phyloP scores from a whole-genome alignment of 1,139 yeast genomes.

The Lodderomyces parapsilosis region DNA sequence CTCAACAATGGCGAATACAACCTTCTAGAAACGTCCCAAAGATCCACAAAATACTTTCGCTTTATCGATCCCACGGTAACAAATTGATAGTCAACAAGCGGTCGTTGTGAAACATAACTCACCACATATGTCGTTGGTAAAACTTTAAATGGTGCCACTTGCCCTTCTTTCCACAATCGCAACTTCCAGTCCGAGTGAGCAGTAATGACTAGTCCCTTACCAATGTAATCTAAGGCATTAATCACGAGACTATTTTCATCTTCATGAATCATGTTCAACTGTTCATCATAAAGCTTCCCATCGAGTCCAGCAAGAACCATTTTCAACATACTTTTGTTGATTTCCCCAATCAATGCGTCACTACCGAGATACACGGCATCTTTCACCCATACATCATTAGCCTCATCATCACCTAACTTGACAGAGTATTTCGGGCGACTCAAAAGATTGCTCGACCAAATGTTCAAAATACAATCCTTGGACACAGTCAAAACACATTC shows the following conservation, averaged over 20 bases:
- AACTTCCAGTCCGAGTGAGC: constrained; percentile 33
- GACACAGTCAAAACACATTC: constrained; percentile 33
- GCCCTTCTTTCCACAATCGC: constrained; percentile 21
- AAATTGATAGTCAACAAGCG: constrained; percentile 42
- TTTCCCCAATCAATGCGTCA: constrained; percentile 9
- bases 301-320: constrained; percentile 8
- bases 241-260: constrained; percentile 1
- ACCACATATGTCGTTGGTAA: constrained; percentile 42
- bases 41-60: constrained; percentile 36
- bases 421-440: constrained; percentile 30
- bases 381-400: neutral
- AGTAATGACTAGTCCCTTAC: constrained; percentile 17
- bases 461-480: constrained; percentile 34
- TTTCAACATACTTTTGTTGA: neutral
- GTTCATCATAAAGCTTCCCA: constrained; percentile 10
- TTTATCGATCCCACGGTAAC: constrained; percentile 43
- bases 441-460: constrained; percentile 42
- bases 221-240: constrained; percentile 3
- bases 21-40: constrained; percentile 52
- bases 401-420: constrained; percentile 11
- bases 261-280: constrained; percentile 5
- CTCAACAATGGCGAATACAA: constrained; percentile 37
- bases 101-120: constrained; percentile 43
- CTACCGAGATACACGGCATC: constrained; percentile 9
- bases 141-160: constrained; percentile 3